Evolutionary conservation across 2,329 filamentous ascomycete species (phyloP).

Genomic region (Podosphaera aphanis): DNA sequence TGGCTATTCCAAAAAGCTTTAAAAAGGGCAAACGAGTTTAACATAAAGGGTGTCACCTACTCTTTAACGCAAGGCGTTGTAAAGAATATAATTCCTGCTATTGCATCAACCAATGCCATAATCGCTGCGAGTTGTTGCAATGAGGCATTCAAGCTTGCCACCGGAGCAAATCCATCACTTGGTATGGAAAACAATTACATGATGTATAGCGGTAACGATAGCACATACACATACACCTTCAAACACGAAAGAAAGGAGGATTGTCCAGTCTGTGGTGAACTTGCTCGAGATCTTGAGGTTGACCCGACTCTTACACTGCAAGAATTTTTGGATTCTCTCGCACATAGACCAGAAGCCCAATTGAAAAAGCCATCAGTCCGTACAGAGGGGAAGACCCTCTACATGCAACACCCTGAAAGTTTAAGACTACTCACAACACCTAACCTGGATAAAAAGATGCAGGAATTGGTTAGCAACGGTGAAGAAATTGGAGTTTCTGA

Average conservation of each 20-base stretch:
- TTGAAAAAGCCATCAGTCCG: constrained; percentile 82
- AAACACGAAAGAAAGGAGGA: constrained; percentile 83
- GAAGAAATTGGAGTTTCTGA: constrained; percentile 86
- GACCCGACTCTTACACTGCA: constrained; percentile 50
- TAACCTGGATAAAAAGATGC: constrained; percentile 58
- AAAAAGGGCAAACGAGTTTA: constrained; percentile 61
- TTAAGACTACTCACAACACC: constrained; percentile 65
- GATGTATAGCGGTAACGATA: constrained; percentile 96
- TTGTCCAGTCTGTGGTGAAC: constrained; percentile 78
- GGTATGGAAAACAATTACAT: constrained; percentile 76
- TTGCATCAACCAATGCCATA: constrained; percentile 92
- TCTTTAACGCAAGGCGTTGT: constrained; percentile 90
- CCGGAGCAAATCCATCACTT: constrained; percentile 56
- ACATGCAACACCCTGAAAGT: constrained; percentile 64
- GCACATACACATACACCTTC: constrained; percentile 94
- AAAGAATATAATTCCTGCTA: constrained; percentile 98
- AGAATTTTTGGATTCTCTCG: constrained; percentile 67
- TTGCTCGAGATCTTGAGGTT: constrained; percentile 52
- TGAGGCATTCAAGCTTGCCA: constrained; percentile 86
- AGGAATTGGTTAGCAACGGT: constrained; percentile 53
- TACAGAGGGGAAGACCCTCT: constrained; percentile 60
- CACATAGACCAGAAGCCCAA: constrained; percentile 67
- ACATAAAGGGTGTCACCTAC: constrained; percentile 82
- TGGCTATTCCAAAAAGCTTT: constrained; percentile 84
- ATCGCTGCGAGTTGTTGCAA: constrained; percentile 91